A percentile compares a stretch with the other conserved stretches of the same genome.
phyloP scores from a whole-genome alignment of 139 green algal genomes.

The Chlorella vulgaris region DNA sequence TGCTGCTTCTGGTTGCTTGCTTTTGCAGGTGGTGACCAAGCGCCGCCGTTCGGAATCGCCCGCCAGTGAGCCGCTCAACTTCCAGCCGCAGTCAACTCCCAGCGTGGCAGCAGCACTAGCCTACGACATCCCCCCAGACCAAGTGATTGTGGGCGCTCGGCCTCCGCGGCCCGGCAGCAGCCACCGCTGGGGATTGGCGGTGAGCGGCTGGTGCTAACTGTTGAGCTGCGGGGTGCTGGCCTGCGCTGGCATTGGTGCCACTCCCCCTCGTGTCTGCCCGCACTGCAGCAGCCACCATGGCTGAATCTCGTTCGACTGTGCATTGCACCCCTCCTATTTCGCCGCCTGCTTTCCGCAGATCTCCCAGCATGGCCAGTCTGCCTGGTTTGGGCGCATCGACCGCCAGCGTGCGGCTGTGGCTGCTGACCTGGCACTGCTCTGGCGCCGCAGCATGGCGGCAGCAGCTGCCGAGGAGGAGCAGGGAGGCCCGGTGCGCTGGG shows the following conservation, averaged over 20 bases:
- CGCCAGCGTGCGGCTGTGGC: constrained; percentile 18
- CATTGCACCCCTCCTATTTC: not conserved
- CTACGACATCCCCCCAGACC: not conserved
- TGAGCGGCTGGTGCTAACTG: not conserved
- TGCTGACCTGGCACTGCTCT: constrained; percentile 11
- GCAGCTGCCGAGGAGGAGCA: not conserved
- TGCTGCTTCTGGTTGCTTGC: no score
- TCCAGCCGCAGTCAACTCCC: not conserved
- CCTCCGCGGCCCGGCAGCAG: constrained; percentile 24
- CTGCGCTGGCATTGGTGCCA: not conserved
- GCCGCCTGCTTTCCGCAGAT: not conserved
- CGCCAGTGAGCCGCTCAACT: constrained; percentile 3
- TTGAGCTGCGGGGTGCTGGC: not conserved
- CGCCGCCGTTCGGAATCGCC: constrained; percentile 9
- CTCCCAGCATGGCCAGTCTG: constrained; percentile 15
- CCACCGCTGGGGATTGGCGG: constrained; percentile 28
- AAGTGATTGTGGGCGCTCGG: not conserved
- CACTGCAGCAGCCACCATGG: no score
- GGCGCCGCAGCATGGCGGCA: not conserved
- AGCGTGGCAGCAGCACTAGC: not conserved
- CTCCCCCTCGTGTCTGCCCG: no score
- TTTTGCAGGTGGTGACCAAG: not conserved
- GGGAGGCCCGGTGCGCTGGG: no score
- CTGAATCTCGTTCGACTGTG: not conserved
- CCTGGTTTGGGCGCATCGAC: constrained; percentile 28